Conservation (phyloP, 2,329 filamentous ascomycete species). For the Sordariomycetes sp. region DNA sequence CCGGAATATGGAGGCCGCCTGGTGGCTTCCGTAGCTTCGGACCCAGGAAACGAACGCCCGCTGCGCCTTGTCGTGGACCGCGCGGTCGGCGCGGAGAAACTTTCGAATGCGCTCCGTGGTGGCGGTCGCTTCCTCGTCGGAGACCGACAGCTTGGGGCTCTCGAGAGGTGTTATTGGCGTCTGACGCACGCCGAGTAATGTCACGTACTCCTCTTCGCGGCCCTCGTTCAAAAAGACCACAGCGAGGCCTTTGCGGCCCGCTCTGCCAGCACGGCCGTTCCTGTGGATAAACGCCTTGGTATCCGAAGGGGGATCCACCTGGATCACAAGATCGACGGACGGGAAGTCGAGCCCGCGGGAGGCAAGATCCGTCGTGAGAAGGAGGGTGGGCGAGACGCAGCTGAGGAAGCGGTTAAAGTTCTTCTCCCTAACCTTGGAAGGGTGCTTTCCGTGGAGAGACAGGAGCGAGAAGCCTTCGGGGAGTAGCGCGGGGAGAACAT, state of each 20-base stretch:
- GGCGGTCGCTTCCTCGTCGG: constrained; percentile 47
- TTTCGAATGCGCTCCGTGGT: constrained; percentile 51
- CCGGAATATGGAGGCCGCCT: constrained; percentile 84
- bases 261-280: constrained; percentile 79
- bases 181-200: constrained; percentile 77
- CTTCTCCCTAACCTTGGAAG: constrained; percentile 74
- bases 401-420: constrained; percentile 77
- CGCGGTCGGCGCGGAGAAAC: constrained; percentile 38
- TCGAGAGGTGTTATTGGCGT: constrained; percentile 64
- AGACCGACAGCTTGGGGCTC: constrained; percentile 44
- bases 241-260: constrained; percentile 75
- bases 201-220: constrained; percentile 79
- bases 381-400: constrained; percentile 63
- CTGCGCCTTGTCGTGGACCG: constrained; percentile 76
- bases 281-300: constrained; percentile 65
- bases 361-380: constrained; percentile 88
- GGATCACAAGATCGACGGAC: constrained; percentile 81
- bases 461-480: constrained; percentile 59
- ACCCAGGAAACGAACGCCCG: constrained; percentile 91
- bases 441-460: constrained; percentile 85
- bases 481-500: constrained; percentile 64
- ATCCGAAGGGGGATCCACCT: constrained; percentile 73
- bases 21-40: constrained; percentile 81
- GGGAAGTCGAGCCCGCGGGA: constrained; percentile 87
- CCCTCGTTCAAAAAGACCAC: constrained; percentile 79